Evolutionary conservation across 2,329 filamentous ascomycete genomes (phyloP).

Genomic region (Colletotrichum acutatum): DNA sequence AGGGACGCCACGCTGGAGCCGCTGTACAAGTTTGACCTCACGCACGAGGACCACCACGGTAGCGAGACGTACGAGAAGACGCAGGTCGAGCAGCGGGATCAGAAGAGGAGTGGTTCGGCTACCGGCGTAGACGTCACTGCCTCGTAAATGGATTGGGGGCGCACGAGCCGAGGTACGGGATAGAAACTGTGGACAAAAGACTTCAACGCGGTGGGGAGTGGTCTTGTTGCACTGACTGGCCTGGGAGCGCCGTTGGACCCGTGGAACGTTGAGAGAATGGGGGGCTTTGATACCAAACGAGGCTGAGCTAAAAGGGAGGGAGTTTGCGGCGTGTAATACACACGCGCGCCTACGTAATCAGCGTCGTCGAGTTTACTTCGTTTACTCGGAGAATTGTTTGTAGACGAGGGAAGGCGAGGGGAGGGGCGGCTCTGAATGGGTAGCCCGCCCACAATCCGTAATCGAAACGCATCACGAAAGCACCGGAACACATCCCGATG

Average conservation of each 20-base stretch:
- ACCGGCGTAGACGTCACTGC: neutral
- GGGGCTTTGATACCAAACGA: neutral
- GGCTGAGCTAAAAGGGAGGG: neutral
- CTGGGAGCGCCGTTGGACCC: neutral
- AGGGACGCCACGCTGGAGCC: slow-evolving; percentile 51
- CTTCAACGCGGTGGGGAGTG: neutral
- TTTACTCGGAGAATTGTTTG: neutral
- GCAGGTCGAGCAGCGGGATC: slow-evolving; percentile 51
- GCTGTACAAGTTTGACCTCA: slow-evolving; percentile 53
- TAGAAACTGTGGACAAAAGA: too few species aligned
- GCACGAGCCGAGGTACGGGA: too few species aligned
- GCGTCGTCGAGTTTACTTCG: neutral
- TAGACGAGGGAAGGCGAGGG: neutral
- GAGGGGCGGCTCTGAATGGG: neutral
- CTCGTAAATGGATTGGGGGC: neutral
- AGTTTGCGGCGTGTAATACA: slow-evolving; percentile 6
- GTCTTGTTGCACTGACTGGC: neutral
- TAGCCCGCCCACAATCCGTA: slow-evolving; percentile 11
- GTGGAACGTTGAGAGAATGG: neutral
- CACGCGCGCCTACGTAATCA: slow-evolving; percentile 19
- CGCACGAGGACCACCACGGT: slow-evolving; percentile 39
- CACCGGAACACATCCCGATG: neutral
- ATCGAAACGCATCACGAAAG: neutral
- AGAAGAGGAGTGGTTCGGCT: slow-evolving; percentile 18
- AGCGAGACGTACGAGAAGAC: slow-evolving; percentile 50